Conservation (phyloP, 2,329 filamentous ascomycete species). For the Exophiala calicioides region DNA sequence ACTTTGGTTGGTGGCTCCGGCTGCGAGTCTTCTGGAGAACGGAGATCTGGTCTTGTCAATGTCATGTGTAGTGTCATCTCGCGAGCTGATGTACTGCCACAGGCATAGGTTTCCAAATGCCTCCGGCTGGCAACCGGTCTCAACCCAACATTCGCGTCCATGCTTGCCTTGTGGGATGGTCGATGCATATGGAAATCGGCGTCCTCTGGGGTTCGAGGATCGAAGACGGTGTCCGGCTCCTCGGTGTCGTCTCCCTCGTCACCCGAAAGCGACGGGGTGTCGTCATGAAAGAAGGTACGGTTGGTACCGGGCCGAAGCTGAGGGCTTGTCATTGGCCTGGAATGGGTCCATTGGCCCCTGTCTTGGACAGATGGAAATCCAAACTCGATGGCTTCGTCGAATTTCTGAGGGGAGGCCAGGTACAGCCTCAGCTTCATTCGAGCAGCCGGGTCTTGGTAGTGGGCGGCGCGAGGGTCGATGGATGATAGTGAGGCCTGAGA, state of each 20-base stretch:
- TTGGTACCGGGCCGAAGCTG: conserved; percentile 48
- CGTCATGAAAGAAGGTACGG: conserved; percentile 54
- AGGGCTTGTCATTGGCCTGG: conserved; percentile 34
- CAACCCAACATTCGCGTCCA: conserved; percentile 12
- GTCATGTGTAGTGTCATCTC: conserved; percentile 99
- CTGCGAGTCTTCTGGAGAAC: conserved; percentile 62
- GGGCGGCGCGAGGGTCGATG: conserved; percentile 71
- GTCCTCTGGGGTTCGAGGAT: conserved; percentile 32
- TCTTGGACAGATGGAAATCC: conserved; percentile 68
- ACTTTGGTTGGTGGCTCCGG: conserved; percentile 66
- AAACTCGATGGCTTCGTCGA: conserved; percentile 92
- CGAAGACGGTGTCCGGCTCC: conserved; percentile 29
- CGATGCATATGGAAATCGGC: conserved; percentile 27
- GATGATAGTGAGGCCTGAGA: conserved; percentile 47
- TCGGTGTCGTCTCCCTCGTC: conserved; percentile 34
- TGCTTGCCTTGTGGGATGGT: conserved; percentile 20
- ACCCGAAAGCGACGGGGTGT: conserved; percentile 47
- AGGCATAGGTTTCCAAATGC: conserved; percentile 44
- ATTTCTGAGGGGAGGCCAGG: conserved; percentile 86
- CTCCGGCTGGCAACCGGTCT: conserved; percentile 25
- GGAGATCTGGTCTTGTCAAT: conserved; percentile 82
- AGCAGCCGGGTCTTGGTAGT: conserved; percentile 89
- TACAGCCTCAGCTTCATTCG: conserved; percentile 82
- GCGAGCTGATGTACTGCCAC: conserved; percentile 61
- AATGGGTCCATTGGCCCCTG: conserved; percentile 9